Percentiles rank a stretch among this genome's conserved stretches.
Conservation (phyloP, 2,329 filamentous ascomycete species). For the Trichoderma sp. region DNA sequence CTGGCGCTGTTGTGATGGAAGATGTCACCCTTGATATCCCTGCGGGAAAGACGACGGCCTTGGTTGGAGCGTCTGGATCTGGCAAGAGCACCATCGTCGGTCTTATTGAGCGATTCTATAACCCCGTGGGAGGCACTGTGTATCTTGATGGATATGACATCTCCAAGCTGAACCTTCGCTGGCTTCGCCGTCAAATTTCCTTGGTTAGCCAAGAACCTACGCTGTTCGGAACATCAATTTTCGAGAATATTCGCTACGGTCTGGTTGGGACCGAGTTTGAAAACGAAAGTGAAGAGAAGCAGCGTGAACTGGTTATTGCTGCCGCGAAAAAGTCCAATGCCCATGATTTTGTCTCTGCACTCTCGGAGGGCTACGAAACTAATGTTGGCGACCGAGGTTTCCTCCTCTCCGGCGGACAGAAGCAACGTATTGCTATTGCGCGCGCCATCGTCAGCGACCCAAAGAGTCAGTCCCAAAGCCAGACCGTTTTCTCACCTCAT, state of each 20-base stretch:
- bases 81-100: slow-evolving; percentile 95
- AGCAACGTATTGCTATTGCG: slow-evolving; percentile 94
- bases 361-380: slow-evolving; percentile 89
- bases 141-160: slow-evolving; percentile 81
- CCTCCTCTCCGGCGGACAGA: slow-evolving; percentile 88
- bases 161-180: slow-evolving; percentile 75
- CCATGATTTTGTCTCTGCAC: slow-evolving; percentile 78
- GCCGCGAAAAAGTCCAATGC: slow-evolving; percentile 91
- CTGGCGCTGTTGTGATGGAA: slow-evolving; percentile 85
- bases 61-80: slow-evolving; percentile 91
- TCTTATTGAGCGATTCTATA: slow-evolving; percentile 89
- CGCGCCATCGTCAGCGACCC: slow-evolving; percentile 87
- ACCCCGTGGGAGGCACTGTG: slow-evolving; percentile 76
- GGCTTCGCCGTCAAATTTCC: slow-evolving; percentile 88
- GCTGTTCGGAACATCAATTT: slow-evolving; percentile 86
- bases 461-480: slow-evolving; percentile 51
- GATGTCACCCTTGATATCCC: slow-evolving; percentile 76
- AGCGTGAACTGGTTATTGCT: slow-evolving; percentile 67
- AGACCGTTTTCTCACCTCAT: not conserved
- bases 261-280: slow-evolving; percentile 81
- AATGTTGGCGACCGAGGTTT: slow-evolving; percentile 95
- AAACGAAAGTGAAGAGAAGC: slow-evolving; percentile 60
- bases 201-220: slow-evolving; percentile 92
- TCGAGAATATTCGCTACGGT: slow-evolving; percentile 84
- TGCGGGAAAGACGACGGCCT: slow-evolving; percentile 85